phyloP scores from a whole-genome alignment of 805 yeast genomes.

The Zygosaccharomyces siamensis region DNA sequence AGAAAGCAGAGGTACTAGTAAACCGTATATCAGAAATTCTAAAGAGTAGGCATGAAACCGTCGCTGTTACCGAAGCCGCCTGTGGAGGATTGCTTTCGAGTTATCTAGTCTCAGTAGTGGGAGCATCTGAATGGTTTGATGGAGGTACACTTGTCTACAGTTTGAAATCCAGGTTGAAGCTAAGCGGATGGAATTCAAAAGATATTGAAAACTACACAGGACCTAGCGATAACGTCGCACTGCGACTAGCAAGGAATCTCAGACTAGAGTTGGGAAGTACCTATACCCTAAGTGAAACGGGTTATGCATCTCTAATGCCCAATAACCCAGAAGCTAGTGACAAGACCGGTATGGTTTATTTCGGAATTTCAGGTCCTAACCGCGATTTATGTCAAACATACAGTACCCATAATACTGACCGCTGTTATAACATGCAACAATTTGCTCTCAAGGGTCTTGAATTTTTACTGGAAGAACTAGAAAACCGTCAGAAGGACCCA shows the following conservation, averaged over 20 bases:
- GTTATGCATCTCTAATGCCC: slow-evolving; percentile 59
- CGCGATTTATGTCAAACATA: slow-evolving; percentile 46
- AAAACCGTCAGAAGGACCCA: slow-evolving; percentile 12
- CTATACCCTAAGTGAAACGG: slow-evolving; percentile 78
- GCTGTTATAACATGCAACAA: slow-evolving; percentile 67
- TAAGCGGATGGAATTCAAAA: slow-evolving; percentile 71
- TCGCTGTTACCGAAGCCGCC: slow-evolving; percentile 82
- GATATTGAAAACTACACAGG: slow-evolving; percentile 75
- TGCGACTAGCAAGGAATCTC: slow-evolving; percentile 71
- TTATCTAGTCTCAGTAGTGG: slow-evolving; percentile 74
- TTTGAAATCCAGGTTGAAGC: slow-evolving; percentile 63
- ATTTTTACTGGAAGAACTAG: slow-evolving; percentile 50
- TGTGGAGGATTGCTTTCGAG: slow-evolving; percentile 86
- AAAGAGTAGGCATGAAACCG: slow-evolving; percentile 50
- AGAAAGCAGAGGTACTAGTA: slow-evolving; percentile 47
- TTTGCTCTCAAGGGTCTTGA: slow-evolving; percentile 67
- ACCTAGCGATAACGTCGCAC: slow-evolving; percentile 70
- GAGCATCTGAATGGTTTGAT: slow-evolving; percentile 77
- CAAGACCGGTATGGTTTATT: slow-evolving; percentile 55
- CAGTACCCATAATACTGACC: slow-evolving; percentile 45
- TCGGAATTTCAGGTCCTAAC: slow-evolving; percentile 65
- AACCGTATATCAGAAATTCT: slow-evolving; percentile 54
- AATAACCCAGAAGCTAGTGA: slow-evolving; percentile 34
- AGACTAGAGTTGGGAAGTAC: slow-evolving; percentile 78
- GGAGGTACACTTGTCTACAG: slow-evolving; percentile 83